Base-by-base conservation (phyloP, 805 yeast species). In the Kodamaea jinghongensis region DNA sequence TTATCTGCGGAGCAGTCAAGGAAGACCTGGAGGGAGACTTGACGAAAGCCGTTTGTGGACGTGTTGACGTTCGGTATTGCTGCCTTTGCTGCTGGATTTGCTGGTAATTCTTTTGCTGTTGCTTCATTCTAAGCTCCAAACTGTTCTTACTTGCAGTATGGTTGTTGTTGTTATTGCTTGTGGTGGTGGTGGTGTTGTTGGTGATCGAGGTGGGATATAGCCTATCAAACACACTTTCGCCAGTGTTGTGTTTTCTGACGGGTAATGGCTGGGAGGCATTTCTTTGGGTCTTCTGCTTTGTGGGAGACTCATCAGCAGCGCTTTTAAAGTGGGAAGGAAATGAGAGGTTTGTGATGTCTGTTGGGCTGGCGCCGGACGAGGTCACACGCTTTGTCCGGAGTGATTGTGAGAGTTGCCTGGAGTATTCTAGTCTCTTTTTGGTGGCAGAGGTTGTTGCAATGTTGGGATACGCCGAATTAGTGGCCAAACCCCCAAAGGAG, bases 271-370 rank as follows among this genome's bases (percentile, higher is more conserved):
- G 46, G 8, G 49, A 41, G 2, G 31, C 33, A 13, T 43, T 43
- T 16, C 44, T 23, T 10, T 31, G 16, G 5, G 31, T 28, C 12
- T 35, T 31, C 7, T 25, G 41, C 17, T 44, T 39, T 3, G 42
- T 31, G 3, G 50, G 47, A 2, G 43, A 38, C 7, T 43, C 44
- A 13, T 34, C 39, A 17, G 34, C 33, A 35, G 41, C 17, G 26
- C 43, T 14, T 28, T 25, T 17, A 7, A 28, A n/a, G 29, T 11
- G 26, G 9, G 44, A 42, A 6, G 33, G 31, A 13, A 34, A 44
- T 17, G 47, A 31, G n/a, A 50, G 29, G 36, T 56, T 56, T 17
- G 61, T 51, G 10, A 54, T 53, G 37, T 54, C 58, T 7, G 52
- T 36, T 2, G 60, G 57, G 25, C 31, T 41, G 11, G 22, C 13